A percentile compares a stretch with the other conserved stretches of the same genome.
These are phyloP conservation scores for Cryptosporidium tyzzeri DNA, from an alignment of 169 alveolate genomes.

Conservation along the genomic window DNA sequence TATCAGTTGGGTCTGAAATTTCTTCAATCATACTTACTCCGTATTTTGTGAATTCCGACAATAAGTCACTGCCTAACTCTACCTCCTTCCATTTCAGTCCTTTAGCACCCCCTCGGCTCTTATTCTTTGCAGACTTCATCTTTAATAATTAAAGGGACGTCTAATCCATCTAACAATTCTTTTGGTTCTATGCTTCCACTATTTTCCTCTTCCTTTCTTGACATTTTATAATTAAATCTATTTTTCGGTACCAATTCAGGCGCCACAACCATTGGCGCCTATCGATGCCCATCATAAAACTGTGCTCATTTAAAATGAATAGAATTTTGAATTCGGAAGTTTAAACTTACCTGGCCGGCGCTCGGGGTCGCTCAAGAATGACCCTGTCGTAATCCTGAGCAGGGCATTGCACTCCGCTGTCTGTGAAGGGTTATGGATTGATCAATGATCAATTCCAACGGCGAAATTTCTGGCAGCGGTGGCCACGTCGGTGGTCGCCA, in stretches of 20 bases:
- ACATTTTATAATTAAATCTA: constrained; percentile 13
- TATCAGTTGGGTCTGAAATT: constrained; percentile 36
- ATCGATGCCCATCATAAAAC: constrained; percentile 35
- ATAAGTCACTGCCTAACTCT: constrained; percentile 9
- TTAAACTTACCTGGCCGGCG: constrained; percentile 97
- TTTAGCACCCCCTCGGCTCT: background rate
- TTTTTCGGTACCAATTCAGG: constrained; percentile 3
- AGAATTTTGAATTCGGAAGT: no score
- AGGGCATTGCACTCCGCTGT: constrained; percentile 96
- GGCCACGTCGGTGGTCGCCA: constrained; percentile 79
- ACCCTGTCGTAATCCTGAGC: constrained; percentile 97
- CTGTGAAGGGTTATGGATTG: constrained; percentile 96
- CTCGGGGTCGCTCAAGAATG: constrained; percentile 96
- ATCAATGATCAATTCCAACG: constrained; percentile 94
- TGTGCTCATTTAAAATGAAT: constrained; percentile 5
- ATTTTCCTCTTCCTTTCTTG: constrained; percentile 24
- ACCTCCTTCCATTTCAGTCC: constrained; percentile 64
- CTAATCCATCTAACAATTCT: background rate
- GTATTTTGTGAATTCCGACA: constrained; percentile 46
- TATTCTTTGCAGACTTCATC: background rate
- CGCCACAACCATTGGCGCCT: constrained; percentile 26
- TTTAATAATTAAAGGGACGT: background rate
- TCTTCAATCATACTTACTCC: constrained; percentile 74
- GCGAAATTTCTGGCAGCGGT: constrained; percentile 94
- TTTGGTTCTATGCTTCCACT: background rate